Evolutionary conservation across 2,329 filamentous ascomycete species (phyloP).

Genomic region (Diplodia corticola): DNA sequence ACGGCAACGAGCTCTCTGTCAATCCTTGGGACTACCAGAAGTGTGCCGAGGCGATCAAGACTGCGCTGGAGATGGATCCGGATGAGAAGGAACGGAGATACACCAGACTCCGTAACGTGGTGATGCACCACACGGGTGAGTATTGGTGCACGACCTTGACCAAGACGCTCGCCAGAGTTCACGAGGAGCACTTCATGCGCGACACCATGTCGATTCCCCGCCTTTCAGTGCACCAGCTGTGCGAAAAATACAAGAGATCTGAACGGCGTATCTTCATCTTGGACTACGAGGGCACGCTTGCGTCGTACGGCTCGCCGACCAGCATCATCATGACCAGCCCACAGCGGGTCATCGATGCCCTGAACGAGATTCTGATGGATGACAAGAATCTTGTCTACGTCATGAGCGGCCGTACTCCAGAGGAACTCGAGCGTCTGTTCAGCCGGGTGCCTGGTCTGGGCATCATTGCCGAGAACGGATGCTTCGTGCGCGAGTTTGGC

Average conservation of each 20-base stretch:
- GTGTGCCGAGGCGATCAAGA: constrained; percentile 81
- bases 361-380: constrained; percentile 80
- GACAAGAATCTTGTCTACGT: constrained; percentile 85
- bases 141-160: constrained; percentile 83
- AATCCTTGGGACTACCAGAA: constrained; percentile 95
- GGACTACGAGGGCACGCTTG: constrained; percentile 91
- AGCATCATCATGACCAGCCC: constrained; percentile 85
- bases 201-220: constrained; percentile 86
- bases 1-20: constrained; percentile 75
- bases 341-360: constrained; percentile 76
- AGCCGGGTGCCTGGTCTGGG: constrained; percentile 79
- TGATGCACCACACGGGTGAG: constrained; percentile 78
- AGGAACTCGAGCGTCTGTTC: constrained; percentile 86
- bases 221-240: constrained; percentile 67
- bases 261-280: constrained; percentile 78
- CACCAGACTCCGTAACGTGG: constrained; percentile 69
- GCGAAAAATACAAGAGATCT: constrained; percentile 65
- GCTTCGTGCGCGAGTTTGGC: constrained; percentile 75
- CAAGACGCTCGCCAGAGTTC: constrained; percentile 69
- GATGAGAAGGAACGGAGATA: constrained; percentile 75
- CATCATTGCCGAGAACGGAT: constrained; percentile 92
- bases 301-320: constrained; percentile 80
- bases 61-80: constrained; percentile 75
- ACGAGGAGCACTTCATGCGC: constrained; percentile 80
- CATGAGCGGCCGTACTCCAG: constrained; percentile 85